These are phyloP conservation scores for Galeopsis tetrahit DNA, from an alignment of 257 asterid genomes.

Conservation along the genomic window DNA sequence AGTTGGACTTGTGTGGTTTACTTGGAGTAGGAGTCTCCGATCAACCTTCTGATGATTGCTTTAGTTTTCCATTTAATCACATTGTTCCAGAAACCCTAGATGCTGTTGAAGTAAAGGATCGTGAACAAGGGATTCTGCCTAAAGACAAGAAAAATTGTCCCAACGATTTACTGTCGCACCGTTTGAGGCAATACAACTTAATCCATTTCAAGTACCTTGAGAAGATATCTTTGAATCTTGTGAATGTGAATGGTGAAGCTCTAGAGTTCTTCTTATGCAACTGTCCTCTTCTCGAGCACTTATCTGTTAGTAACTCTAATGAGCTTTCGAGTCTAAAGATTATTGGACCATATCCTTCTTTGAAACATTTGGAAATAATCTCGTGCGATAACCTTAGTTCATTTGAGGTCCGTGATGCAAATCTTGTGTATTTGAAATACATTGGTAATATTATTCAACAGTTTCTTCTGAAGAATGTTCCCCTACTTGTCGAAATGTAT, in stretches of 20 bases:
- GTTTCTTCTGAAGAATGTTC: background rate
- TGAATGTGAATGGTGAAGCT: conserved; percentile 11
- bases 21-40: too few species aligned
- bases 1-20: background rate
- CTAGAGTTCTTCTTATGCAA: conserved; percentile 16
- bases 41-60: background rate
- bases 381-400: background rate
- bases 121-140: background rate
- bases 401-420: conserved; percentile 14
- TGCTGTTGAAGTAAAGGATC: too few species aligned
- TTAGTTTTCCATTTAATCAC: background rate
- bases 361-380: conserved; percentile 14
- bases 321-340: background rate
- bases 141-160: too few species aligned
- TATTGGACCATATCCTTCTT: background rate
- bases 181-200: background rate
- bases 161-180: too few species aligned
- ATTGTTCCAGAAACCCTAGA: too few species aligned
- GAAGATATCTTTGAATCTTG: background rate
- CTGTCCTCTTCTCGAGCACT: conserved; percentile 23
- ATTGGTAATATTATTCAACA: background rate
- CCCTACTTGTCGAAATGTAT: background rate
- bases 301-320: background rate
- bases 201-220: background rate
- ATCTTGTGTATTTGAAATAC: conserved; percentile 10